Base-by-base conservation (phyloP, 2,329 filamentous ascomycete genomes). In the Penicillium sp. region DNA sequence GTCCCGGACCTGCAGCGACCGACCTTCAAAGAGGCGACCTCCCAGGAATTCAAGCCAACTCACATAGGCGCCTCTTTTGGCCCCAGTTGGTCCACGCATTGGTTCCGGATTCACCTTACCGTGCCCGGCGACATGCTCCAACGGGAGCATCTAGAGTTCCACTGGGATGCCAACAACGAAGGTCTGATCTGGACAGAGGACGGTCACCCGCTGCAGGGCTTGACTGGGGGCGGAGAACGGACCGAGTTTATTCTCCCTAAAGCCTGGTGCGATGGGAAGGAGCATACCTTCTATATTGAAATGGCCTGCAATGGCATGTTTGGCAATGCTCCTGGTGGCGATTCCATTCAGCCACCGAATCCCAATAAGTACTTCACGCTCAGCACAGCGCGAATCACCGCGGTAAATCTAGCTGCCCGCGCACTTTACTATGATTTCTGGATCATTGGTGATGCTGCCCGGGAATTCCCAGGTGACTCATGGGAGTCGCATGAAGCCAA, bases 281-380 rank as follows among this genome's bases (percentile, higher is more conserved):
- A 91, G 66, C 92, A 97, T 72, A 85, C 82, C 18, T 89, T 99
- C 66, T 99, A 97, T 73, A 87, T 99, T 61, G 94, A 99, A 77
- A 96, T 97, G 90, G 94, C 94, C 21, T 97, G 94, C 77, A 99
- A 99, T 72, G 87, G 88, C 73, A 97, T 97, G 92, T 97, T 97
- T 76, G 94, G 94, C 64, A 96, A 96, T 71, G 88, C 91, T 0
- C 82, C 88, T 0, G 88, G 88, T 21, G 91, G 90, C 27, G 90
- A 95, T 71, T 85, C 82, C 32, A 97, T 97, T 63, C 90, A 96
- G 70, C 91, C 94, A 15, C 94, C 94, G 0, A 81, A 88, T 56
- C 89, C 90, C n/a, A 85, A 97, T 78, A 88, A 82, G 65, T 89
- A 88, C 70, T 99, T 88, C 72, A 82, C 81, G 54, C 81, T 99